Conservation (phyloP, 2,329 filamentous ascomycete species). For the Periconia sp. region DNA sequence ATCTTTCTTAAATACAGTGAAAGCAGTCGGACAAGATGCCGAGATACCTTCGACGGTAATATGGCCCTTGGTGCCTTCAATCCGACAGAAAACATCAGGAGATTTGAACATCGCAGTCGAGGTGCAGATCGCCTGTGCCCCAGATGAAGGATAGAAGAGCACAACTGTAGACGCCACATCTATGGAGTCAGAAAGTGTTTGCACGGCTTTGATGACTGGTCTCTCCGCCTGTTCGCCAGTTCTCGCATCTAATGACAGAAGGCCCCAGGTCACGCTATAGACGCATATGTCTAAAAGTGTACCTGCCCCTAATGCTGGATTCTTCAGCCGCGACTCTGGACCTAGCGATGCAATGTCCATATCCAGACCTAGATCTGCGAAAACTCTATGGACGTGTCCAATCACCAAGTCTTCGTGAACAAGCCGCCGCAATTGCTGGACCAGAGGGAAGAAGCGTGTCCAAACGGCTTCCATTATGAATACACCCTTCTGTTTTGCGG, state of each 20-base stretch:
- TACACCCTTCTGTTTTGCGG: constrained; percentile 66
- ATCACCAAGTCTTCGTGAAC: constrained; percentile 54
- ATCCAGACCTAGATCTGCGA: constrained; percentile 61
- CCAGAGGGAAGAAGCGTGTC: constrained; percentile 85
- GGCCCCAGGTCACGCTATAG: constrained; percentile 86
- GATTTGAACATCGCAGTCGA: constrained; percentile 46
- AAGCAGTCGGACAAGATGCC: constrained; percentile 11
- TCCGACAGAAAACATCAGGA: constrained; percentile 44
- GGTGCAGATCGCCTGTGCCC: constrained; percentile 56
- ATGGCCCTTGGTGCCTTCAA: constrained; percentile 47
- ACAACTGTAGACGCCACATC: constrained; percentile 12
- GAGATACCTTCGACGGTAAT: constrained; percentile 53
- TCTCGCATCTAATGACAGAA: constrained; percentile 73
- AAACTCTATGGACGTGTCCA: constrained; percentile 60
- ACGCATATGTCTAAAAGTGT: constrained; percentile 81
- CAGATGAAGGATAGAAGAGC: constrained; percentile 10
- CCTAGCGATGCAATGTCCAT: constrained; percentile 56
- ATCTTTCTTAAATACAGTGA: constrained; percentile 20
- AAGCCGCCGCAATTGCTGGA: constrained; percentile 71
- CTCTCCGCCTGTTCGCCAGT: constrained; percentile 46
- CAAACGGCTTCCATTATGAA: constrained; percentile 67
- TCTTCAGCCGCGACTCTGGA: constrained; percentile 67
- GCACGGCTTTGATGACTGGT: constrained; percentile 4
- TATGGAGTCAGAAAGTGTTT: constrained; percentile 9
- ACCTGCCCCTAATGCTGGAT: constrained; percentile 77